These are phyloP conservation scores for Cutaneotrichosporon daszewskae DNA, from an alignment of 1,284 basidiomycete species.

Conservation along the genomic window DNA sequence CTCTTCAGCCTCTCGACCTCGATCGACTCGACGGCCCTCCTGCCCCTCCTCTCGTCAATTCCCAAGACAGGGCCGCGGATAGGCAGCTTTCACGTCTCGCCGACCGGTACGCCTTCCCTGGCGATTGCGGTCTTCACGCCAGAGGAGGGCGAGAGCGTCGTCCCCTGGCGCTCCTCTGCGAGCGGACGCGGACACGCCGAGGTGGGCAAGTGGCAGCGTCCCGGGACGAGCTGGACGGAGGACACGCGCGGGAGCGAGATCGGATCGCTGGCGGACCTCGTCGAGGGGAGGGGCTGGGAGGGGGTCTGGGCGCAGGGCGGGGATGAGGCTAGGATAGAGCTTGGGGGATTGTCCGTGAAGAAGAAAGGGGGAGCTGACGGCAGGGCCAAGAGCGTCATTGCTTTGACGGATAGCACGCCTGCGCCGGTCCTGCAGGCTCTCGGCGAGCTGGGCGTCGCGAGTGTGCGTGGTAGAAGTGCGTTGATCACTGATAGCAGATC, in stretches of 20 bases:
- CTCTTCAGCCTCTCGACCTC: slow-evolving; percentile 37
- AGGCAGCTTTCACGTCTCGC: slow-evolving; percentile 29
- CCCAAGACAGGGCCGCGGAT: no score
- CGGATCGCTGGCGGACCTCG: slow-evolving; percentile 27
- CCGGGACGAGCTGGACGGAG: slow-evolving; percentile 23
- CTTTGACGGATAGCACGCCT: slow-evolving; percentile 33
- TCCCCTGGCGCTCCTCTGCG: slow-evolving; percentile 19
- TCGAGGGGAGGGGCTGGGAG: slow-evolving; percentile 19
- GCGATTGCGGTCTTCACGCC: slow-evolving; percentile 30
- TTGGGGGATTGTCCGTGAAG: not conserved
- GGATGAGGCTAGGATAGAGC: not conserved
- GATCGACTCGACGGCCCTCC: no score
- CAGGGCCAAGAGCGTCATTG: slow-evolving; percentile 22
- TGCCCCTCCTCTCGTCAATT: no score
- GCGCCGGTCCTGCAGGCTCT: slow-evolving; percentile 26
- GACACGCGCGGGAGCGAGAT: slow-evolving; percentile 29
- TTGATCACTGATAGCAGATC: slow-evolving; percentile 50
- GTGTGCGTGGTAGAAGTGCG: no score
- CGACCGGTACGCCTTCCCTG: slow-evolving; percentile 22
- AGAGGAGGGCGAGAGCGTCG: slow-evolving; percentile 2
- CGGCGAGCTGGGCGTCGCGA: slow-evolving; percentile 1
- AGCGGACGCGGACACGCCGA: slow-evolving; percentile 31
- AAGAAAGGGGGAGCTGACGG: not conserved
- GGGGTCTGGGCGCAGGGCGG: slow-evolving; percentile 23
- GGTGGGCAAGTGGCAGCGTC: slow-evolving; percentile 40